Percentiles rank a stretch among this genome's conserved stretches.
Evolutionary conservation across 257 asterid species (phyloP).

Genomic region (Misopates orontium): DNA sequence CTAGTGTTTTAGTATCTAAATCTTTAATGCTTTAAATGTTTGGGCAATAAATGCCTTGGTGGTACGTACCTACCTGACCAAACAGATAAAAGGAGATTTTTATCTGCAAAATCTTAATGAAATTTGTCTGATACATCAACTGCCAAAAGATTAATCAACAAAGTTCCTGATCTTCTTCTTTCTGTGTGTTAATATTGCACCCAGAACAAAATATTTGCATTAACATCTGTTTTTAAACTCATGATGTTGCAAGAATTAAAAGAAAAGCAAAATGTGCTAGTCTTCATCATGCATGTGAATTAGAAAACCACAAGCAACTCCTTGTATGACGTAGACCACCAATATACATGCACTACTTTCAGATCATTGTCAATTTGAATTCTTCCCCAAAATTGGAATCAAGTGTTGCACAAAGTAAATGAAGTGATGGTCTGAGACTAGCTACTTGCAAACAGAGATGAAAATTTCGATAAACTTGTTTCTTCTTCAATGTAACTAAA

Average conservation of each 20-base stretch:
- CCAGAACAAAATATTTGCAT: too few relatives aligned
- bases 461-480: background rate
- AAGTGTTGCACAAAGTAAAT: too few relatives aligned
- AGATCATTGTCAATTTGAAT: background rate
- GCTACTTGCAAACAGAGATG: background rate
- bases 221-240: background rate
- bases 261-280: background rate
- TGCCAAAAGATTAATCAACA: too few relatives aligned
- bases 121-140: too few relatives aligned
- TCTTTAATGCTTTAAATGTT: too few relatives aligned
- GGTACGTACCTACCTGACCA: too few relatives aligned
- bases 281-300: constrained; percentile 34
- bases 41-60: too few relatives aligned
- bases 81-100: too few relatives aligned
- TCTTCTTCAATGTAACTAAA: background rate
- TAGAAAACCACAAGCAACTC: background rate
- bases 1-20: too few relatives aligned
- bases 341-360: background rate
- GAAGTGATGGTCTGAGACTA: background rate
- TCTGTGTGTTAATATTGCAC: too few relatives aligned
- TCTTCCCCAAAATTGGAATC: background rate
- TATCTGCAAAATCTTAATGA: too few relatives aligned
- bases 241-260: constrained; percentile 1
- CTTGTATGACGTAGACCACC: background rate
- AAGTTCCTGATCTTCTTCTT: too few relatives aligned